phyloP scores from a whole-genome alignment of 148 eudicot genomes.

The Mesembryanthemum crystallinum region DNA sequence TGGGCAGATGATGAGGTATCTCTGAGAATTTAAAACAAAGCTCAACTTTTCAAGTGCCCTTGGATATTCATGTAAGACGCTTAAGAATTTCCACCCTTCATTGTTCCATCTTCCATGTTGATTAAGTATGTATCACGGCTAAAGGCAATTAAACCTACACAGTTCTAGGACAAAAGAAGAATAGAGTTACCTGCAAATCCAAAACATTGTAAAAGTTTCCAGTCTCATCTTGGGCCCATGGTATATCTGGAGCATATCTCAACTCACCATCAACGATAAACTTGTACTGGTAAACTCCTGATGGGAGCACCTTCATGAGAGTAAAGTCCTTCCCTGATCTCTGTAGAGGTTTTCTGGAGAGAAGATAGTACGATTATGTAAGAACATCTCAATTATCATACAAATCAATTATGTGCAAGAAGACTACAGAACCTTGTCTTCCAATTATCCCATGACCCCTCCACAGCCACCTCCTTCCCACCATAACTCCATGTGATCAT shows the following conservation, averaged over 20 bases:
- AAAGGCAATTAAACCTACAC: too few relatives aligned
- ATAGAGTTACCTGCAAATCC: constrained; percentile 61
- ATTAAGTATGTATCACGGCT: neutral
- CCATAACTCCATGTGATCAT: constrained; percentile 77
- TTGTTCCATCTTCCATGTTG: neutral
- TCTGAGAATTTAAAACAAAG: neutral
- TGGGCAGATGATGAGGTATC: neutral
- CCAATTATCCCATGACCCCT: constrained; percentile 97
- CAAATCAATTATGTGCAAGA: neutral
- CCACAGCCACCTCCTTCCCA: constrained; percentile 71
- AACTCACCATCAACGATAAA: constrained; percentile 78
- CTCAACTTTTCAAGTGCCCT: neutral
- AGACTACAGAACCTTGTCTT: constrained; percentile 51
- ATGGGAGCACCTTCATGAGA: constrained; percentile 78
- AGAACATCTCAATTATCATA: neutral
- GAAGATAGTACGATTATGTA: neutral
- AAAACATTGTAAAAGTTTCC: constrained; percentile 73
- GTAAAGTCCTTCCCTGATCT: constrained; percentile 77
- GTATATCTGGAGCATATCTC: constrained; percentile 70
- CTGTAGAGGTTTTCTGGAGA: constrained; percentile 65
- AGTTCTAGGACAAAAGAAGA: neutral
- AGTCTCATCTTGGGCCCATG: constrained; percentile 62
- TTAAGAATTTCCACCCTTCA: too few relatives aligned
- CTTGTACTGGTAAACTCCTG: constrained; percentile 81
- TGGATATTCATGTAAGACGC: neutral